phyloP scores from a whole-genome alignment of 352 stramenopile genomes.

The Peronospora tabacina region DNA sequence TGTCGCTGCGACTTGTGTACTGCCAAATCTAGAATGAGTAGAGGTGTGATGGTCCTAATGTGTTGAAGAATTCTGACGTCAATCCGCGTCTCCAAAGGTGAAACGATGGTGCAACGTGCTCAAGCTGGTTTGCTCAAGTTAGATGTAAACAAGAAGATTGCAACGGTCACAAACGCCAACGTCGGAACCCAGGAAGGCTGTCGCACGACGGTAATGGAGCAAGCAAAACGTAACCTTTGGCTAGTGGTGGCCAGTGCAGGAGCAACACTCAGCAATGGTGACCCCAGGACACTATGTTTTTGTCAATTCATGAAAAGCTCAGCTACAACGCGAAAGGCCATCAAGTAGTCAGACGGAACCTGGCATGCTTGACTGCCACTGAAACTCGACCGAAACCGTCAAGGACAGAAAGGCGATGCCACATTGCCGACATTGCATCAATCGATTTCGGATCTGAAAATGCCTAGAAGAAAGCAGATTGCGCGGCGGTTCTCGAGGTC shows the following conservation, averaged over 20 bases:
- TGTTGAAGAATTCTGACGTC: constrained; percentile 6
- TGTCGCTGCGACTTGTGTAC: constrained; percentile 6
- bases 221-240: constrained; percentile 13
- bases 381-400: constrained; percentile 9
- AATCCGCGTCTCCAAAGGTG: constrained; percentile 8
- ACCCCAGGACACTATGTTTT: constrained; percentile 2
- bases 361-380: constrained; percentile 15
- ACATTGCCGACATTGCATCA: constrained; percentile 5
- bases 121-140: constrained; percentile 15
- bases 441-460: constrained; percentile 12
- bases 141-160: constrained; percentile 13
- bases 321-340: constrained; percentile 18
- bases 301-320: constrained; percentile 2
- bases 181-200: constrained; percentile 6
- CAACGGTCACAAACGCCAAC: constrained; percentile 16
- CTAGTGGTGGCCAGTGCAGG: constrained; percentile 10
- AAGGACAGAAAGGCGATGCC: constrained; percentile 2
- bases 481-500: constrained; percentile 7
- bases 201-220: constrained; percentile 16
- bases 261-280: constrained; percentile 15
- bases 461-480: constrained; percentile 17
- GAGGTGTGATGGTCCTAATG: not conserved
- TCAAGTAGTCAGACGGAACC: constrained; percentile 11
- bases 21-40: constrained; percentile 21
- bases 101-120: constrained; percentile 17